Evolutionary conservation across 78 protist species (phyloP), one percentile per base, ranked within the genome.

Genomic region (Dictyostelium intermedium): DNA sequence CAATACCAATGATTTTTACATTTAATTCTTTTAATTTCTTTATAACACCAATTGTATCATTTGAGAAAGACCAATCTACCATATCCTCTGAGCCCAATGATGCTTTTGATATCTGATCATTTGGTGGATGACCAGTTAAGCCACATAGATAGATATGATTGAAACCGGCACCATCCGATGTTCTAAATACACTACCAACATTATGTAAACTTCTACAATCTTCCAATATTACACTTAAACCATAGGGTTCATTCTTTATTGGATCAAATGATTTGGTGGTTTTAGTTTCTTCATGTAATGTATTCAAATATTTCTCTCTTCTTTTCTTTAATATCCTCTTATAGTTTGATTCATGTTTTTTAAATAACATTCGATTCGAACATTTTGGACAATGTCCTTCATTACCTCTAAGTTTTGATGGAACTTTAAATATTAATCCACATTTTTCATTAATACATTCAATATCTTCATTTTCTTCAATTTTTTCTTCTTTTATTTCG

Each of bases 141-240:
- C 94, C 94, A n/a, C 83, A 56, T 20, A 89, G 37, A 89, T 89
- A 89, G 14, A 89, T 27, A 30, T 66, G 56, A 16, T 30, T 39
- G 20, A 89, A 50, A 20, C 94, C 94, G 8, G 73, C 39, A 30
- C 94, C 94, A 47, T 89, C 94, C 9, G 86, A 80, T 9, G 94
- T 81, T 66, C 94, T 89, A 69, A 78, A 89, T 30, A 89, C 32
- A 45, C 76, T 69, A 4, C 94, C 94, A 34, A 70, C 76, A 80
- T 89, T 89, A 23, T 37, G 86, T 25, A 70, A 45, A 89, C 94
- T 89, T 35, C 94, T 78, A 43, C 94, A 89, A 69, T 89, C 94
- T 1, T 80, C 94, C 20, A 89, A 61, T 23, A 89, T 4, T 16
- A 80, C 94, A 80, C 82, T 69, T 10, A 89, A 32, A 3, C 94